Percentiles rank a stretch among this genome's conserved stretches.
Conservation (phyloP, 2,329 filamentous ascomycete genomes). For the Monosporascus sp. region DNA sequence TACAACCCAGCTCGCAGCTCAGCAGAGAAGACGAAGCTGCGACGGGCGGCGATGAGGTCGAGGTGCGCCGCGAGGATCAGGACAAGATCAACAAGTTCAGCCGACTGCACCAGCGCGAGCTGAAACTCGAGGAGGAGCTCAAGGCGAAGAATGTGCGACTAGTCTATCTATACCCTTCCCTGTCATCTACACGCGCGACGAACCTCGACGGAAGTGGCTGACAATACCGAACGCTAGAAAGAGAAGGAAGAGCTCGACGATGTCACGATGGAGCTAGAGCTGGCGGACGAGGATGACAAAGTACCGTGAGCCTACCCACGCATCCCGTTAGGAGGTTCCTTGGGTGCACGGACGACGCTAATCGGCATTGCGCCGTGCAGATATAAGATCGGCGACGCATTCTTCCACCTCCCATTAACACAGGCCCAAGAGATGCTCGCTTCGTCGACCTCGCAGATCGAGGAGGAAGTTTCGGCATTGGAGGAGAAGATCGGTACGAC, state of each 20-base stretch:
- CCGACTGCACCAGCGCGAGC: conserved; percentile 82
- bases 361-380: conserved; percentile 39
- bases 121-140: conserved; percentile 72
- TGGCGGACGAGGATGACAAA: conserved; percentile 90
- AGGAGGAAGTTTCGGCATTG: conserved; percentile 67
- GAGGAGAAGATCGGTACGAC: conserved; percentile 72
- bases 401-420: conserved; percentile 77
- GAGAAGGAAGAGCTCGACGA: conserved; percentile 98
- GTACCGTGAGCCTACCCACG: conserved; percentile 62
- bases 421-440: conserved; percentile 84
- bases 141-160: conserved; percentile 68
- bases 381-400: conserved; percentile 95
- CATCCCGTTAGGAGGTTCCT: not conserved
- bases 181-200: not conserved
- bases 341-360: not conserved
- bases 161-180: too few relatives aligned
- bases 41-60: conserved; percentile 67
- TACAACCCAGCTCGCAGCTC: conserved; percentile 53
- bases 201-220: not conserved
- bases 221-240: conserved; percentile 56
- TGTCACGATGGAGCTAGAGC: conserved; percentile 82
- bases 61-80: conserved; percentile 94
- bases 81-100: conserved; percentile 99
- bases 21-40: conserved; percentile 83
- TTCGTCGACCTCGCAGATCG: conserved; percentile 65